phyloP scores from a whole-genome alignment of 1,284 basidiomycete genomes.

The Boletus austroedulis region DNA sequence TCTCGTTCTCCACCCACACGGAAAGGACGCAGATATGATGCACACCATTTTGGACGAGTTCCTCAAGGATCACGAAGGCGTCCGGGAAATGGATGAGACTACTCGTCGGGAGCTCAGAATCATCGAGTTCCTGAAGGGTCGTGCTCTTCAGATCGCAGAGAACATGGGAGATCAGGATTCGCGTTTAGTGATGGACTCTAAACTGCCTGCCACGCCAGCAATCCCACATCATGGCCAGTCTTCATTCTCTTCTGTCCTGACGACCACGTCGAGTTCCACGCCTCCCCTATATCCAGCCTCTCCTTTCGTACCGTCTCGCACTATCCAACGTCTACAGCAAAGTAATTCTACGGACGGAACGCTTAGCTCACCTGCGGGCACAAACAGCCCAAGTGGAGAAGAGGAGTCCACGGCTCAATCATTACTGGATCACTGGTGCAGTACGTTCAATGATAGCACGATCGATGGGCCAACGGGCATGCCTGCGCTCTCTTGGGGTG shows the following conservation, averaged over 20 bases:
- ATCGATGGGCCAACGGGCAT: slow-evolving; percentile 51
- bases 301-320: slow-evolving; percentile 49
- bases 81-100: slow-evolving; percentile 73
- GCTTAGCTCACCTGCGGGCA: slow-evolving; percentile 50
- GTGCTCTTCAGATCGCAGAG: slow-evolving; percentile 55
- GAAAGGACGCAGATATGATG: slow-evolving; percentile 65
- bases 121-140: slow-evolving; percentile 72
- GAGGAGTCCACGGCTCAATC: slow-evolving; percentile 74
- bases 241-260: slow-evolving; percentile 40
- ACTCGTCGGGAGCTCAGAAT: slow-evolving; percentile 77
- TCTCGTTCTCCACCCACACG: slow-evolving; percentile 71
- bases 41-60: slow-evolving; percentile 75
- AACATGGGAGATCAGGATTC: slow-evolving; percentile 25
- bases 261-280: slow-evolving; percentile 25
- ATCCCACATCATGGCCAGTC: slow-evolving; percentile 30
- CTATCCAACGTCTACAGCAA: slow-evolving; percentile 63
- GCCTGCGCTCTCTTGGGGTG: slow-evolving; percentile 59
- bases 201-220: slow-evolving; percentile 38
- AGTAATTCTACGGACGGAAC: slow-evolving; percentile 40
- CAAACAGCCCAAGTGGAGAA: slow-evolving; percentile 66
- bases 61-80: slow-evolving; percentile 66
- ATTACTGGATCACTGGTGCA: slow-evolving; percentile 78
- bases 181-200: slow-evolving; percentile 33
- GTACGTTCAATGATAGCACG: slow-evolving; percentile 63
- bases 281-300: slow-evolving; percentile 34